A percentile compares a stretch with the other conserved stretches of the same genome.
These are phyloP conservation scores for Madurella fahalii DNA, from an alignment of 2,329 filamentous ascomycete genomes.

Conservation along the genomic window DNA sequence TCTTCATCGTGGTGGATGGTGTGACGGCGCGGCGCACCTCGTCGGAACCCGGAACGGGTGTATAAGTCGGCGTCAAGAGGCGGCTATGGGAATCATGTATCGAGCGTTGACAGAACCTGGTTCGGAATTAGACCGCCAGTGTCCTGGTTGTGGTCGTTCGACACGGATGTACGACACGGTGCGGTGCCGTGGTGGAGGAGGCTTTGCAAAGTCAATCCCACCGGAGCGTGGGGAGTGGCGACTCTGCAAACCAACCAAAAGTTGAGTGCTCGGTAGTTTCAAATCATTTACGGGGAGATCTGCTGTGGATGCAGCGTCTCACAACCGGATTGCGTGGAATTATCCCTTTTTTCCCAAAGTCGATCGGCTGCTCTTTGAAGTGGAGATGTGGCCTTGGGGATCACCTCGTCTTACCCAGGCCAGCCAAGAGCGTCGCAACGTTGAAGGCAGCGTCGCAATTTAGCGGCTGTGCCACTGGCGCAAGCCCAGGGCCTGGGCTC, in stretches of 20 bases:
- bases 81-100: constrained; percentile 2
- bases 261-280: not conserved
- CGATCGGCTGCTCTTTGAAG: not conserved
- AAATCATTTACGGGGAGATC: not conserved
- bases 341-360: not conserved
- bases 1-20: constrained; percentile 42
- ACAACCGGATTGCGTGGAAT: not conserved
- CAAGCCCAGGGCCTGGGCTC: not conserved
- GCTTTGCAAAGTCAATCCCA: not conserved
- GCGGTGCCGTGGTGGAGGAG: not conserved
- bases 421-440: not conserved
- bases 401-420: not conserved
- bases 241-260: not conserved
- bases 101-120: not conserved
- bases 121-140: not conserved
- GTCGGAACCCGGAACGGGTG: constrained; percentile 5
- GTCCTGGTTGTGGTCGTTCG: no score
- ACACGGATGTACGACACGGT: no score
- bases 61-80: not conserved
- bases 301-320: not conserved
- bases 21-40: constrained; percentile 14
- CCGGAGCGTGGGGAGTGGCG: not conserved
- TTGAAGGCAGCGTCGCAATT: constrained; percentile 7
- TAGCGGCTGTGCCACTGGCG: not conserved
- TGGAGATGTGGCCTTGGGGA: constrained; percentile 15